Base-by-base conservation (phyloP, 164 flowering plant genomes). In the Saururus chinensis region DNA sequence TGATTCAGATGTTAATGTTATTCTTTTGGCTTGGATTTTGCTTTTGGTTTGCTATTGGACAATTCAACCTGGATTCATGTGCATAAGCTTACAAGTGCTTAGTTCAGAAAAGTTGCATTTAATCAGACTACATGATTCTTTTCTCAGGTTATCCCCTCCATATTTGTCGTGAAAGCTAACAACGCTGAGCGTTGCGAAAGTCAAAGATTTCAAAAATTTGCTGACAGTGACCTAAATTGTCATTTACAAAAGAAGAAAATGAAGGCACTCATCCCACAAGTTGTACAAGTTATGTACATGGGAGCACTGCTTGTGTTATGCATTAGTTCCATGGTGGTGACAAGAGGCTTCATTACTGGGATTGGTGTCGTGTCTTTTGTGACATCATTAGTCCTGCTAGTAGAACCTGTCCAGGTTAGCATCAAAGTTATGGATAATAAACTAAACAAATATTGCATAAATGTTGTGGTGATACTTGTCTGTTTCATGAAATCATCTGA, bases 91-190 rank as follows among this genome's bases (percentile, higher is more conserved):
- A 6, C 37, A 30, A 30, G 37, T 30, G 6, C 37, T 30, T 30
- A 30, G 6, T 30, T 30, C 37, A 6, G 37, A 30, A 30, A 30
- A 30, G n/a, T 30, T 30, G 37, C 37, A 30, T 30, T 30, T 6
- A n/a, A 30, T 30, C 4, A 30, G 37, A 30, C 37, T 53, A 51
- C 56, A 14, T 21, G 9, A 7, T 40, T 60, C 21, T 10, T 75
- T 53, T 71, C 56, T 69, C 64, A 93, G 99, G 86, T 95, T 45
- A 83, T 91, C 37, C 88, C 95, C 25, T 84, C 88, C 22, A 77
- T 91, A 75, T 82, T 89, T 59, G 81, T 87, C 70, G 87, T 95
- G 66, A 95, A 95, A 80, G 97, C 96, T 21, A 91, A 77, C 74
- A 86, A 79, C 75, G 82, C 82, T 48, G 96, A 87, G 68, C 62